Evolutionary conservation across 2,329 filamentous ascomycete species (phyloP).

Genomic region (Metarhizium guizhouense): DNA sequence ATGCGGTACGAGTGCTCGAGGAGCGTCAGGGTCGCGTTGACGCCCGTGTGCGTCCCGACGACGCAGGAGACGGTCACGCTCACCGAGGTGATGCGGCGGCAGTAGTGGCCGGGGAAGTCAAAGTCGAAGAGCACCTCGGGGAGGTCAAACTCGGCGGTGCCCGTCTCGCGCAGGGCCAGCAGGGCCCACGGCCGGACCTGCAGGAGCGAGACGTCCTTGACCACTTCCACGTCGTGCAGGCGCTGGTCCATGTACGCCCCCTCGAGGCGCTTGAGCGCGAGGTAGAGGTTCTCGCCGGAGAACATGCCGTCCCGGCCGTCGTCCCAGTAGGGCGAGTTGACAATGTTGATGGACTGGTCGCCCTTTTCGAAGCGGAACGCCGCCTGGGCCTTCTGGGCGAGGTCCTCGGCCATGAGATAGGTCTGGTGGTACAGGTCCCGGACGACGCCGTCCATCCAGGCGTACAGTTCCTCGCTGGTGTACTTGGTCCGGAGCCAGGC

Average conservation of each 20-base stretch:
- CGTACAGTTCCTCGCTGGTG: neutral
- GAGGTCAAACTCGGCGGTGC: neutral
- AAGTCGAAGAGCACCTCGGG: neutral
- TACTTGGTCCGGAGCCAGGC: neutral
- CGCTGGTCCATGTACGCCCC: neutral
- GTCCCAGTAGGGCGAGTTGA: neutral
- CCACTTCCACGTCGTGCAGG: neutral
- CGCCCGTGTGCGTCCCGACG: neutral
- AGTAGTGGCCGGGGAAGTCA: slow-evolving; percentile 1
- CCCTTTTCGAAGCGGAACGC: neutral
- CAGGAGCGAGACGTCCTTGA: neutral
- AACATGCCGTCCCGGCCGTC: neutral
- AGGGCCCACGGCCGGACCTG: neutral
- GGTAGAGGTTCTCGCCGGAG: neutral
- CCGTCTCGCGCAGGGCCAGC: neutral
- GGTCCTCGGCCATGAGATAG: neutral
- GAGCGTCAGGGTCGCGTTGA: neutral
- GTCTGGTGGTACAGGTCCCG: neutral
- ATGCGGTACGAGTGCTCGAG: neutral
- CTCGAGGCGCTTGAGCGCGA: neutral
- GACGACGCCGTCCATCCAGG: neutral
- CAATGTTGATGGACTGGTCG: neutral
- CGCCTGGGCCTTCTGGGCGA: neutral
- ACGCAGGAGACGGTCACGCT: neutral
- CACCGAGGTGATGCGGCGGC: neutral